Base-by-base conservation (phyloP, 2,329 filamentous ascomycete species). In the Fusarium sp. region DNA sequence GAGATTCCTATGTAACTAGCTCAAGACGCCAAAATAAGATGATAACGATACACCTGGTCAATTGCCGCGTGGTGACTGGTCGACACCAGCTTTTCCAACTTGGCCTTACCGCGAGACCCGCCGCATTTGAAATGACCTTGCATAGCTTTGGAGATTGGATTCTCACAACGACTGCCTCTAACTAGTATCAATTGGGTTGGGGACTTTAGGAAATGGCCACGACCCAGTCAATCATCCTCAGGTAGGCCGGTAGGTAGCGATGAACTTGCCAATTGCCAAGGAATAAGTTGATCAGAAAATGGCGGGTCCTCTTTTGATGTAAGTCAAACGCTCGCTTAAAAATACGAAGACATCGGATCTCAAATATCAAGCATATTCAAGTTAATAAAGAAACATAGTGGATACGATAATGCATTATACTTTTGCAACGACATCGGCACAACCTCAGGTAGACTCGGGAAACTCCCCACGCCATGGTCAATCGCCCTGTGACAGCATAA, bases 61-160 rank as follows among this genome's bases (percentile, higher is more conserved):
- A 61, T 49, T 59, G 58, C 27, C 48, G 61, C 51, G 44, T 46
- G 44, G 44, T 74, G 69, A 74, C 63, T 73, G 72, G 73, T 64
- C 49, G 31, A 65, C 63, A 63, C 60, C 42, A 63, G 57, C 38
- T 54, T 25, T 42, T 48, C 39, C 19, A 46, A 57, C 54, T 66
- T 74, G 69, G 64, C 48, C 60, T 65, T 55, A 42, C 67, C 52
- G 65, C 61, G 45, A 62, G 74, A 74, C 74, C 74, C 74, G 74
- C 74, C 63, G 48, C 35, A 56, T 66, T 69, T 70, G 68, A 76
- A 75, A 73, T 76, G 74, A 76, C 61, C 51, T 68, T 52, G 49
- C 63, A 55, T 60, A 64, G 71, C 51, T 46, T 65, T 76, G 63
- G 73, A 76, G 74, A 76, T 76, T 76, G 63, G 55, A 41, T 49